These are phyloP conservation scores for Lophiostoma macrostomum DNA, from an alignment of 495 filamentous ascomycete genomes.

Conservation along the genomic window DNA sequence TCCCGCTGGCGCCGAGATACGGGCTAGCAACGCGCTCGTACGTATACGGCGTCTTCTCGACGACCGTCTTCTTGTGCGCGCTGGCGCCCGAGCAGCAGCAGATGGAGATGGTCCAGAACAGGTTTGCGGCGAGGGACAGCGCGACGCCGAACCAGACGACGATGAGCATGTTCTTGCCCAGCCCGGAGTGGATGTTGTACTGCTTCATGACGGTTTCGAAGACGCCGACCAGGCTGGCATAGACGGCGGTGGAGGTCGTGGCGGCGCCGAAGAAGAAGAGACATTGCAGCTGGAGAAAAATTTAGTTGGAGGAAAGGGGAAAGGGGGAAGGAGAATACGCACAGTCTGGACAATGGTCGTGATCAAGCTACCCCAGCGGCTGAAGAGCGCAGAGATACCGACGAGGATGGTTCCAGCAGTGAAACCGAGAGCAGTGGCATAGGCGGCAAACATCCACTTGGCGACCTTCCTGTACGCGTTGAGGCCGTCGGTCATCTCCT, in stretches of 20 bases:
- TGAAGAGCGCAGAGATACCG: conserved; percentile 66
- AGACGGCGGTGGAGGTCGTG: conserved; percentile 38
- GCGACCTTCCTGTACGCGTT: conserved; percentile 67
- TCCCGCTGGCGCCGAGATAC: conserved; percentile 27
- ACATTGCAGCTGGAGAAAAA: conserved; percentile 37
- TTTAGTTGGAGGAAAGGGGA: conserved; percentile 22
- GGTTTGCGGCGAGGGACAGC: conserved; percentile 64
- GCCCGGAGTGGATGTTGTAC: conserved; percentile 61
- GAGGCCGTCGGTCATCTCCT: conserved; percentile 61
- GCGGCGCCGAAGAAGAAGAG: conserved; percentile 56
- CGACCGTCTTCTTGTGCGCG: conserved; percentile 28
- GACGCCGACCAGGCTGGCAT: conserved; percentile 54
- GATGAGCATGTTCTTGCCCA: conserved; percentile 67
- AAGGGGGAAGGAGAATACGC: conserved; percentile 44
- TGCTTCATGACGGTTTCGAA: conserved; percentile 61
- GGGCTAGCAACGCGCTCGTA: conserved; percentile 46
- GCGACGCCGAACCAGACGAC: conserved; percentile 74
- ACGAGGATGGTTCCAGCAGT: conserved; percentile 67
- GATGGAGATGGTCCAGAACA: conserved; percentile 87
- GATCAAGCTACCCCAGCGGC: conserved; percentile 67
- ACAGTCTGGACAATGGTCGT: conserved; percentile 70
- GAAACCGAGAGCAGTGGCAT: conserved; percentile 64
- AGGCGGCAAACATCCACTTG: conserved; percentile 78
- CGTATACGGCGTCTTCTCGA: conserved; percentile 43
- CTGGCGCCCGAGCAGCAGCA: conserved; percentile 77